phyloP scores from a whole-genome alignment of 257 asterid species.

The Paraleonurus japonicus region DNA sequence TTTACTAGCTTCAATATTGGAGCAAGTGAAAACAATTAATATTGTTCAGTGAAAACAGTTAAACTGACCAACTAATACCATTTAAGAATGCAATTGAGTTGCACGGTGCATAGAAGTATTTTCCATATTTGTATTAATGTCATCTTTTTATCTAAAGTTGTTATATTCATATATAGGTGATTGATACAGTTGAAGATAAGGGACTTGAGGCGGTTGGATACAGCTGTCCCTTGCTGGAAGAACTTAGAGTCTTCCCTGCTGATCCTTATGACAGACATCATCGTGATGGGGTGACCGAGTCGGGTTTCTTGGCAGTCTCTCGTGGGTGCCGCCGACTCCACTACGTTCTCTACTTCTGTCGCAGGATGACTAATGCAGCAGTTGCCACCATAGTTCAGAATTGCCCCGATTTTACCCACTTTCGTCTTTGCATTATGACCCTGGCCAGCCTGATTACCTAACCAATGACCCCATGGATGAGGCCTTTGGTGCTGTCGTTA shows the following conservation, averaged over 20 bases:
- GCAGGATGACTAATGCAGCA: conserved; percentile 89
- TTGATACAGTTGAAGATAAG: conserved; percentile 75
- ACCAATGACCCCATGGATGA: conserved; percentile 85
- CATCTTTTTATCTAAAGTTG: neutral
- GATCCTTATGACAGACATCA: conserved; percentile 57
- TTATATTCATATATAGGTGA: conserved; percentile 46
- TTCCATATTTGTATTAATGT: neutral
- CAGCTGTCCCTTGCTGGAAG: conserved; percentile 80
- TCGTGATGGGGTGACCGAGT: conserved; percentile 67
- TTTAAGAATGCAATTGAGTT: neutral
- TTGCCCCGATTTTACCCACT: conserved; percentile 87
- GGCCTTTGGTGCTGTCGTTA: conserved; percentile 85
- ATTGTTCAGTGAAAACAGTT: neutral
- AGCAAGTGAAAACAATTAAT: neutral
- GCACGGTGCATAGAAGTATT: neutral
- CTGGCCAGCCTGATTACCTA: conserved; percentile 63
- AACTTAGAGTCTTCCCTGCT: conserved; percentile 75
- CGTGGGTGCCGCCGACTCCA: conserved; percentile 75
- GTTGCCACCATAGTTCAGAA: conserved; percentile 63
- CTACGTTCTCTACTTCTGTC: conserved; percentile 80
- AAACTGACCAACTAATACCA: neutral
- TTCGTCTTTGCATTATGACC: conserved; percentile 93
- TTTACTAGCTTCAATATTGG: conserved; percentile 3
- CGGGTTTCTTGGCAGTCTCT: conserved; percentile 78
- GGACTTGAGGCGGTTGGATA: conserved; percentile 79